Evolutionary conservation across 305 asterid genomes (phyloP).

Genomic region (Fraxinus dipetala): DNA sequence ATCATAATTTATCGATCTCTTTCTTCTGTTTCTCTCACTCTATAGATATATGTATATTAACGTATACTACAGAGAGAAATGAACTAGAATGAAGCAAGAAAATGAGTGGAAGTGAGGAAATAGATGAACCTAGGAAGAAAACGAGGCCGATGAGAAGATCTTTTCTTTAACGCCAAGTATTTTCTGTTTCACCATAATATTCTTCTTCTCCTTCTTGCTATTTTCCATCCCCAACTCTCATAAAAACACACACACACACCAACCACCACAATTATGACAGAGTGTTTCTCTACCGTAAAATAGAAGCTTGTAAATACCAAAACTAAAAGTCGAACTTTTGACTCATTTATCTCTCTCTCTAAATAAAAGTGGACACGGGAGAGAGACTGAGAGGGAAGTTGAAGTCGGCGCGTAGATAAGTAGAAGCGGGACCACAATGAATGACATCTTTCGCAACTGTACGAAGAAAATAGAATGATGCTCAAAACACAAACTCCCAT

Average conservation of each 20-base stretch:
- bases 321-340: slow-evolving; percentile 27
- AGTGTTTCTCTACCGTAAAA: slow-evolving; percentile 38
- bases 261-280: slow-evolving; percentile 9
- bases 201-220: slow-evolving; percentile 8
- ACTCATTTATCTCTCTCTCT: slow-evolving; percentile 24
- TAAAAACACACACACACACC: neutral
- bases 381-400: neutral
- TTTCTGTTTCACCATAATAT: slow-evolving; percentile 17
- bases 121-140: neutral
- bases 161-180: slow-evolving; percentile 31
- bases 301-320: slow-evolving; percentile 36
- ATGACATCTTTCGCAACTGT: neutral
- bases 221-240: slow-evolving; percentile 7
- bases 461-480: neutral
- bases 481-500: neutral
- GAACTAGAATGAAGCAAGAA: neutral
- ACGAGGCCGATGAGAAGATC: slow-evolving; percentile 10
- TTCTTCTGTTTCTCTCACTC: neutral
- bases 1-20: slow-evolving; percentile 11
- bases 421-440: neutral
- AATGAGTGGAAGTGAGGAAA: slow-evolving; percentile 12
- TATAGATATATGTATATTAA: neutral
- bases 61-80: neutral
- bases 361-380: neutral
- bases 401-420: neutral